These are phyloP conservation scores for Lepiota brunneoincarnata DNA, from an alignment of 768 basidiomycete genomes.

Conservation along the genomic window DNA sequence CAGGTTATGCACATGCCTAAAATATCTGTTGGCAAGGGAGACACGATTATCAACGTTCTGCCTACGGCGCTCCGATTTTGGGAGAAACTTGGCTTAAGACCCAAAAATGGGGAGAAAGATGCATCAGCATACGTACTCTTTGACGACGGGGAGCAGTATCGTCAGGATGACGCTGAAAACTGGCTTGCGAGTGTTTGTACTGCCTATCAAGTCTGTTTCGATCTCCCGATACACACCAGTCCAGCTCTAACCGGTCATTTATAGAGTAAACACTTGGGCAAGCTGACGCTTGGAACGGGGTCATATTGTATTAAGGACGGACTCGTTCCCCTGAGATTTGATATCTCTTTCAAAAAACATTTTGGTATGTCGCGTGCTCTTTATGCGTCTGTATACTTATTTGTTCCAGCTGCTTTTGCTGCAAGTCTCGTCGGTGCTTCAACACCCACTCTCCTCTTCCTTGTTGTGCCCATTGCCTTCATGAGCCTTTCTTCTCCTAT, in stretches of 20 bases:
- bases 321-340: slow-evolving; percentile 60
- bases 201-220: slow-evolving; percentile 55
- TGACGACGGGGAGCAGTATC: slow-evolving; percentile 47
- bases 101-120: slow-evolving; percentile 70
- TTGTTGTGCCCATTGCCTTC: slow-evolving; percentile 57
- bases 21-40: slow-evolving; percentile 65
- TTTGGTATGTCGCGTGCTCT: slow-evolving; percentile 39
- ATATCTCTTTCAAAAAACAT: slow-evolving; percentile 64
- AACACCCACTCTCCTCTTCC: slow-evolving; percentile 59
- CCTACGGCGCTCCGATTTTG: slow-evolving; percentile 78
- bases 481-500: slow-evolving; percentile 64
- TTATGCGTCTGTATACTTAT: slow-evolving; percentile 2
- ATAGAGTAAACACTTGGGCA: slow-evolving; percentile 63
- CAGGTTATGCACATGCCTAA: slow-evolving; percentile 42
- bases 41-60: slow-evolving; percentile 63
- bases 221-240: neutral
- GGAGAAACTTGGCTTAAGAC: slow-evolving; percentile 79
- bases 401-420: slow-evolving; percentile 45
- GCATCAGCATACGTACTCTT: slow-evolving; percentile 66
- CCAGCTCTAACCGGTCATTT: slow-evolving; percentile 15
- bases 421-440: slow-evolving; percentile 35
- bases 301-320: slow-evolving; percentile 49
- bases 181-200: slow-evolving; percentile 59
- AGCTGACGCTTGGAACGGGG: slow-evolving; percentile 50
- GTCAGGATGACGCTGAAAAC: slow-evolving; percentile 41